Base-by-base conservation (phyloP, 2,329 filamentous ascomycete species). In the Didymella pinodella region DNA sequence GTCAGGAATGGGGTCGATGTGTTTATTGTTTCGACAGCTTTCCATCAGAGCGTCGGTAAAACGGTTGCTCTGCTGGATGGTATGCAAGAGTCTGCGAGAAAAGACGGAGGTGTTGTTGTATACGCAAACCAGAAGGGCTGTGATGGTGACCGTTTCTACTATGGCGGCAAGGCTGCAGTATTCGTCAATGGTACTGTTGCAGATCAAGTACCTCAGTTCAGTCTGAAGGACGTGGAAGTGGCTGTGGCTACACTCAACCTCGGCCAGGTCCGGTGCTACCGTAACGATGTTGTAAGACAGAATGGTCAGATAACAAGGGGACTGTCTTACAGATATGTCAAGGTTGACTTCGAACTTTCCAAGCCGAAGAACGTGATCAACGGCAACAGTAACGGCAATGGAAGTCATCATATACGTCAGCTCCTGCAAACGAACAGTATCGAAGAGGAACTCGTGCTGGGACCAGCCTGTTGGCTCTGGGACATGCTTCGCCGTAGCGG, bases 1-100 rank as follows among this genome's bases (percentile, higher is more conserved):
- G 83, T 84, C 18, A 79, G 92, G 1, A 83, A 87, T 67, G 90
- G 91, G 5, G 85, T 87, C 7, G 91, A 92, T 69, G 87, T 92
- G 53, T 84, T 91, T 62, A 70, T 66, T 7, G 93, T 93, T 74
- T 86, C 83, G 5, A 87, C 83, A 51, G 90, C 87, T 6, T 87
- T 83, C 11, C 90, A 94, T 71, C 86, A 87, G 67, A 84, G 87
- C 65, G 76, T 92, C 11, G 80, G 87, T 16, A 92, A 92, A 73
- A 82, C 92, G 0, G 78, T 88, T 56, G 84, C 80, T 0, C 79
- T 88, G 2, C 77, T 92, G 31, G 82, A 86, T 4, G 78, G 92
- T 5, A 91, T 92, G 54, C 78, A 80, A 1, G 84, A 90, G 65
- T 86, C 86, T 0, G 91, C 89, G 0, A 78, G 82, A 7, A 88